Base-by-base conservation (phyloP, 768 basidiomycete species). In the Kwoniella bestiolae region DNA sequence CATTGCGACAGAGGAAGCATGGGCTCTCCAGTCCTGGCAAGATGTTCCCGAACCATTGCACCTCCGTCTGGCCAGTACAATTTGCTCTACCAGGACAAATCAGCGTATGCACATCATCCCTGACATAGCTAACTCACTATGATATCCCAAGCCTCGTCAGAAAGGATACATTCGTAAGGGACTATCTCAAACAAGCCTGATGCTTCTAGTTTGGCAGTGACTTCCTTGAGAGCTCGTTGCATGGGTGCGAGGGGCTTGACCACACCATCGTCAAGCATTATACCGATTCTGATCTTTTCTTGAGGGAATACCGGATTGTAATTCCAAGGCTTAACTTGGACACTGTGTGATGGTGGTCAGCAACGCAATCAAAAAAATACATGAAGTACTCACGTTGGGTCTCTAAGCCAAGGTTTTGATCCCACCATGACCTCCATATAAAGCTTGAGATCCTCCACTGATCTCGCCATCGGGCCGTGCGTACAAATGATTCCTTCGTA, bases 171-270 rank as follows among this genome's bases (percentile, higher is more conserved):
- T 50, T 25, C 6, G 23, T 41, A 60, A 35, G 57, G 60, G 34
- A 58, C 65, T 31, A 57, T 32, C 38, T 63, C 64, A 35, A 57
- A 60, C 34, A 49, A 58, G 12, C 38, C 38, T 14, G 38, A 41
- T 2, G 38, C 38, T 41, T 41, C 38, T 14, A 41, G 38, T 18
- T 41, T 41, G 38, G 38, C 38, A 14, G 38, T 18, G 7, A 41
- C 18, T 18, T 41, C 38, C 18, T 87, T 83, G 38, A 92, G 76
- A 25, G 71, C 74, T 12, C 62, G 45, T 28, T 69, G 52, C 35
- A 75, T 65, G 7, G 72, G 72, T 6, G 65, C 56, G n/a, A 67
- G 66, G 14, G 70, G 74, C 12, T 50, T 18, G 16, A 76, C 74
- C 4, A 73, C 67, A 1, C 72, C 74, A 59, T 76, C 74, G 58